phyloP scores from a whole-genome alignment of 2,329 filamentous ascomycete species.

The Cladophialophora chaetospira region DNA sequence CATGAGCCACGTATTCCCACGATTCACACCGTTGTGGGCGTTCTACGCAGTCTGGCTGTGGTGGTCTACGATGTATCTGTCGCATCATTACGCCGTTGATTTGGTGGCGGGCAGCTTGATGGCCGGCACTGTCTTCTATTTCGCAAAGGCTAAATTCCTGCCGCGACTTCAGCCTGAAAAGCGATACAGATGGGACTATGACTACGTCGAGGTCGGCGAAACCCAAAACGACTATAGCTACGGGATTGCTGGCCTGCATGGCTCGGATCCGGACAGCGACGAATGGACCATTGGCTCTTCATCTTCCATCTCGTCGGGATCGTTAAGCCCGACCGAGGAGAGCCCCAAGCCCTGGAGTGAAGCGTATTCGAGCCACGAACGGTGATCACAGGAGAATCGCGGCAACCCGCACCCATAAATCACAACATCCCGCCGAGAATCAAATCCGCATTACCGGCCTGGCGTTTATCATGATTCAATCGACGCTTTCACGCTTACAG shows the following conservation, averaged over 20 bases:
- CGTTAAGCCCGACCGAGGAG: conserved; percentile 64
- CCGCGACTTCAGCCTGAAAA: conserved; percentile 83
- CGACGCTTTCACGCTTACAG: conserved; percentile 16
- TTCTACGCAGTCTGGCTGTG: conserved; percentile 90
- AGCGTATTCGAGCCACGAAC: conserved; percentile 28
- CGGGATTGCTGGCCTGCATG: conserved; percentile 58
- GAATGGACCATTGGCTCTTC: conserved; percentile 89
- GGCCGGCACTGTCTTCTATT: conserved; percentile 78
- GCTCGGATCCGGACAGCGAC: conserved; percentile 68
- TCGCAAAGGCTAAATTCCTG: conserved; percentile 76
- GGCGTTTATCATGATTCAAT: conserved; percentile 19
- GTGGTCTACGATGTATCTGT: conserved; percentile 98
- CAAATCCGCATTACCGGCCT: conserved; percentile 9
- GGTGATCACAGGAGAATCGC: conserved; percentile 5
- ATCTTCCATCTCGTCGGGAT: conserved; percentile 70
- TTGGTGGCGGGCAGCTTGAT: conserved; percentile 81
- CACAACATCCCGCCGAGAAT: neutral
- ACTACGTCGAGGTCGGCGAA: conserved; percentile 85
- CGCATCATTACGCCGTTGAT: conserved; percentile 95
- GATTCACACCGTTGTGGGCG: conserved; percentile 75
- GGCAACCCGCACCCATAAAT: neutral
- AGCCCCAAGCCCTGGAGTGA: conserved; percentile 47
- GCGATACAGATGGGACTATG: conserved; percentile 89
- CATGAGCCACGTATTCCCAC: conserved; percentile 89
- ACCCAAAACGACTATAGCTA: conserved; percentile 54